Evolutionary conservation across 2,329 filamentous ascomycete genomes (phyloP).

Genomic region (Tetracladium maxilliforme): DNA sequence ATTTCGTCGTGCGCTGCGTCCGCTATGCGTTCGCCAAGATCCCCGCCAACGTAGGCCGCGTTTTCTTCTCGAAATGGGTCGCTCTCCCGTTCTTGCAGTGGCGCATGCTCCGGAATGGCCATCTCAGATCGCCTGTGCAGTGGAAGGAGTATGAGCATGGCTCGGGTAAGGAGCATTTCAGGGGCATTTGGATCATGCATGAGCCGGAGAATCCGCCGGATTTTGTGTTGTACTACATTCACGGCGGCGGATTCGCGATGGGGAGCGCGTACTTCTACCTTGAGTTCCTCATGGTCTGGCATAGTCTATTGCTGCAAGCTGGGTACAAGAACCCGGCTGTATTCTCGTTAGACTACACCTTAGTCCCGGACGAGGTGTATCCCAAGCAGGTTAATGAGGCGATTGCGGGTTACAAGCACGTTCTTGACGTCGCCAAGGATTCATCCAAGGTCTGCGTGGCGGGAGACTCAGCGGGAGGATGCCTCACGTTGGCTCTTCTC

Average conservation of each 20-base stretch:
- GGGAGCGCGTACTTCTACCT: constrained; percentile 74
- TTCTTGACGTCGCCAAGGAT: constrained; percentile 37
- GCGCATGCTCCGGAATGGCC: constrained; percentile 61
- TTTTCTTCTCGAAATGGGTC: constrained; percentile 66
- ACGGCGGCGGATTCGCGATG: constrained; percentile 76
- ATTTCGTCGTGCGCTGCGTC: constrained; percentile 63
- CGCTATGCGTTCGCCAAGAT: constrained; percentile 64
- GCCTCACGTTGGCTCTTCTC: constrained; percentile 57
- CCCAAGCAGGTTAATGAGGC: constrained; percentile 61
- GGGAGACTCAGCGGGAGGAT: constrained; percentile 70
- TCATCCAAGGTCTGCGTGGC: constrained; percentile 53
- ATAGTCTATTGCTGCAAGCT: constrained; percentile 44
- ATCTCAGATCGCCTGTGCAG: constrained; percentile 42
- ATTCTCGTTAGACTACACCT: constrained; percentile 67
- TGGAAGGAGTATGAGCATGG: constrained; percentile 44
- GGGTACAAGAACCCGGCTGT: constrained; percentile 65
- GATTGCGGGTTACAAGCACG: constrained; percentile 55
- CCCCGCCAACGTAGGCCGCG: constrained; percentile 50
- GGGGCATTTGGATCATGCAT: constrained; percentile 56
- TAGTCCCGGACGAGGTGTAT: constrained; percentile 61
- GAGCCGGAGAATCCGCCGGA: constrained; percentile 49
- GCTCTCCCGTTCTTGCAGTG: constrained; percentile 61
- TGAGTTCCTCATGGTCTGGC: constrained; percentile 65
- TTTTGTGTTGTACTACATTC: constrained; percentile 68
- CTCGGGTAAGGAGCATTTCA: constrained; percentile 26